Conservation (phyloP, 2,329 filamentous ascomycete genomes). For the Whalleya microplaca region DNA sequence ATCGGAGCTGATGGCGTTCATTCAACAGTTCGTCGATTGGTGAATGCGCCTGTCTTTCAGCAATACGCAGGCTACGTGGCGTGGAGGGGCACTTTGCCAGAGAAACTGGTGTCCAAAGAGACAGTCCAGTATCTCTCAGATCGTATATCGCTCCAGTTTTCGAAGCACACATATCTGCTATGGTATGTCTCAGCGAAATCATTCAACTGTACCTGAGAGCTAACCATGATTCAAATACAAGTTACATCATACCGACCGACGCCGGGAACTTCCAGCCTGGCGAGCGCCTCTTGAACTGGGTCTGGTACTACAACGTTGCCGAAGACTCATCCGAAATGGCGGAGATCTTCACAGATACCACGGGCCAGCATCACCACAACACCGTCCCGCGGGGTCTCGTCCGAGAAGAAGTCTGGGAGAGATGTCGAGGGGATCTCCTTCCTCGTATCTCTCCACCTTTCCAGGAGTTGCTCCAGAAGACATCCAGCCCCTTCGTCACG, state of each 20-base stretch:
- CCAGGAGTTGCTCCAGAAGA: conserved; percentile 45
- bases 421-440: conserved; percentile 22
- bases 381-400: conserved; percentile 48
- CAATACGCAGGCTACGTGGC: conserved; percentile 36
- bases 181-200: too few relatives aligned
- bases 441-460: conserved; percentile 45
- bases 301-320: conserved; percentile 50
- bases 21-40: conserved; percentile 34
- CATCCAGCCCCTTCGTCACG: conserved; percentile 48
- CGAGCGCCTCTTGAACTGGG: conserved; percentile 49
- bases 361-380: conserved; percentile 44
- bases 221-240: conserved; percentile 4
- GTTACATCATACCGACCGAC: conserved; percentile 49
- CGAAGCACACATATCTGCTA: conserved; percentile 28
- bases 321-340: conserved; percentile 43
- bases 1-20: conserved; percentile 38
- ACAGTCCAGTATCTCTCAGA: conserved; percentile 25
- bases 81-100: conserved; percentile 33
- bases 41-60: conserved; percentile 22
- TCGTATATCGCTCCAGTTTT: conserved; percentile 12
- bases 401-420: conserved; percentile 42
- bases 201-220: too few relatives aligned
- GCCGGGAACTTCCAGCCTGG: conserved; percentile 43
- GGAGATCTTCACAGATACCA: conserved; percentile 48
- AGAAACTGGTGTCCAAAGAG: conserved; percentile 24